These are phyloP conservation scores for Umbelopsis isabellina DNA, from an alignment of 192 early-diverging fungal species.

Conservation along the genomic window DNA sequence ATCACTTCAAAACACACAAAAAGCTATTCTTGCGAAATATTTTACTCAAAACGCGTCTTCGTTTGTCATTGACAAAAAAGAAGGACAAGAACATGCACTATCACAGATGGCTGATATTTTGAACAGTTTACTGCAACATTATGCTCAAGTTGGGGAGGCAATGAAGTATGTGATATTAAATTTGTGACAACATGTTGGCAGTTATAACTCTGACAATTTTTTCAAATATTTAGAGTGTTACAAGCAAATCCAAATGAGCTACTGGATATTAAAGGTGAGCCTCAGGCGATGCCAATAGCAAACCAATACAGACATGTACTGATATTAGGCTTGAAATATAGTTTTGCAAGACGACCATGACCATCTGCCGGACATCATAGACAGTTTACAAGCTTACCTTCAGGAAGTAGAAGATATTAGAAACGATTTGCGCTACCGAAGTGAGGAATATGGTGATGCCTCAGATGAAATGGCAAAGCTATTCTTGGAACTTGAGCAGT, in stretches of 20 bases:
- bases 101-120: constrained; percentile 52
- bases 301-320: too few species aligned
- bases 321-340: background rate
- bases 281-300: too few species aligned
- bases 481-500: constrained; percentile 20
- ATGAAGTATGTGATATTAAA: constrained; percentile 35
- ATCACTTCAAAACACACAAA: constrained; percentile 14
- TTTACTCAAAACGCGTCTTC: constrained; percentile 42
- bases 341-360: constrained; percentile 39
- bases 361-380: constrained; percentile 31
- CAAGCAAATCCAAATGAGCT: constrained; percentile 27
- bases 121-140: constrained; percentile 52
- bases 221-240: constrained; percentile 20
- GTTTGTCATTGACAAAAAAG: constrained; percentile 47
- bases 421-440: background rate
- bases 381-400: constrained; percentile 23
- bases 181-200: background rate
- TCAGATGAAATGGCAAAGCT: constrained; percentile 15
- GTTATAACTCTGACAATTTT: background rate
- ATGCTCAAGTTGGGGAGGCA: constrained; percentile 51
- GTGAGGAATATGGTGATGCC: constrained; percentile 16
- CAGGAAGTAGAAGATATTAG: constrained; percentile 22
- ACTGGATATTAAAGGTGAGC: constrained; percentile 31
- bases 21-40: constrained; percentile 33
- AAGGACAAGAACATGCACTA: constrained; percentile 49